Conservation (phyloP, 306 rosid genomes). For the Arachis hypogaea region DNA sequence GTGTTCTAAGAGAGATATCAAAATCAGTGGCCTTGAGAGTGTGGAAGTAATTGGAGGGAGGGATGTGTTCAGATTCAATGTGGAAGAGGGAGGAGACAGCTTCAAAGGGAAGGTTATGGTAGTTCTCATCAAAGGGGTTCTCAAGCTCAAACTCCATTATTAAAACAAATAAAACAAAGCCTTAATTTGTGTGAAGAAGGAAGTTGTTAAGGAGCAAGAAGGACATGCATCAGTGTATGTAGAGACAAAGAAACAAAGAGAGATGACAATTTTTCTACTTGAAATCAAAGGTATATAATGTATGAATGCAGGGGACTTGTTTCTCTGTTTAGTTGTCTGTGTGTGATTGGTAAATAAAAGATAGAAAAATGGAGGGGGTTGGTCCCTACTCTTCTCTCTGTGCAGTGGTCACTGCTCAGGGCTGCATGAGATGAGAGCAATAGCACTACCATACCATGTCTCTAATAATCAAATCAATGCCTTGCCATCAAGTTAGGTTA, state of each 20-base stretch:
- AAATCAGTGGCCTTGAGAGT: conserved; percentile 53
- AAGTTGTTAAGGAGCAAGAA: conserved; percentile 27
- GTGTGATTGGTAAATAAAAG: conserved; percentile 52
- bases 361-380: conserved; percentile 28
- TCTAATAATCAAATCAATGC: too few relatives aligned
- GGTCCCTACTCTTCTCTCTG: conserved; percentile 46
- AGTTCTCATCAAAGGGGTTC: conserved; percentile 70
- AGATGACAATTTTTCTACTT: conserved; percentile 22
- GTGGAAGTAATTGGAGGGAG: conserved; percentile 58
- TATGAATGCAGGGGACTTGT: conserved; percentile 13
- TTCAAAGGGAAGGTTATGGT: conserved; percentile 51
- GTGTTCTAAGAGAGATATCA: conserved; percentile 57
- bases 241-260: conserved; percentile 14
- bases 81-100: conserved; percentile 62
- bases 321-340: neutral
- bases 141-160: conserved; percentile 89
- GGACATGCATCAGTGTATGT: conserved; percentile 40
- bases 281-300: conserved; percentile 39
- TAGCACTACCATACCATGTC: too few relatives aligned
- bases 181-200: neutral
- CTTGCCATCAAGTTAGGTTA: conserved; percentile 20
- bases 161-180: neutral
- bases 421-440: neutral
- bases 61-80: conserved; percentile 83
- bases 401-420: conserved; percentile 27